Evolutionary conservation across 495 filamentous ascomycete genomes (phyloP).

Genomic region (Penicillium coprophilum): DNA sequence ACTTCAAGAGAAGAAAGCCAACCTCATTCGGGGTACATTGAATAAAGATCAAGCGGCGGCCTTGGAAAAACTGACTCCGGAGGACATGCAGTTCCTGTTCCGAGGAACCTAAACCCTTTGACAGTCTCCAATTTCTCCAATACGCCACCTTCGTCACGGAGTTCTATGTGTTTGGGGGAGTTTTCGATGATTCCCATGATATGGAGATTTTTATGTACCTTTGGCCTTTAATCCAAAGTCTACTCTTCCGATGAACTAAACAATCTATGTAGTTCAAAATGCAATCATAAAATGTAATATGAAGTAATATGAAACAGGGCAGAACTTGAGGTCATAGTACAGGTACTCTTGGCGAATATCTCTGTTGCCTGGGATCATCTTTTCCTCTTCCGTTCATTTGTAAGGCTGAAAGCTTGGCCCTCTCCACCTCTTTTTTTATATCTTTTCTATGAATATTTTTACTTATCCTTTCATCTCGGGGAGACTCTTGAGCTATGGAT

Average conservation of each 20-base stretch:
- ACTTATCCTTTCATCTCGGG: neutral
- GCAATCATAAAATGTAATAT: too few species aligned
- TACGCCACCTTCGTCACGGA: slow-evolving; percentile 5
- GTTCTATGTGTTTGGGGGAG: too few species aligned
- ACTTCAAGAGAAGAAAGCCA: slow-evolving; percentile 95
- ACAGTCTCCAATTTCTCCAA: neutral
- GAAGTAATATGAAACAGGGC: too few species aligned
- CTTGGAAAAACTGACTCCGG: slow-evolving; percentile 83
- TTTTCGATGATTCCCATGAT: neutral
- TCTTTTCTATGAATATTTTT: neutral
- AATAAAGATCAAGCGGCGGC: slow-evolving; percentile 80
- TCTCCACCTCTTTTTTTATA: neutral
- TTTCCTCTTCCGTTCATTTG: neutral
- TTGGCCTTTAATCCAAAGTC: neutral
- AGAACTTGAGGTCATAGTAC: too few species aligned
- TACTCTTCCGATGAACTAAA: too few species aligned
- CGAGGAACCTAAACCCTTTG: slow-evolving; percentile 58
- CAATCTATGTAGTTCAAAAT: too few species aligned
- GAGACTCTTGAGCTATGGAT: slow-evolving; percentile 19
- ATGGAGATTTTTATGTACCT: too few species aligned
- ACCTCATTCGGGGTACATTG: slow-evolving; percentile 93
- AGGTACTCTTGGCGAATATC: neutral
- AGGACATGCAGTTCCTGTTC: slow-evolving; percentile 95
- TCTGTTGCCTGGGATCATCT: neutral
- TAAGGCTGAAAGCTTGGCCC: slow-evolving; percentile 13